Conservation (phyloP, 1,284 basidiomycete genomes). For the Puccinia polysora region DNA sequence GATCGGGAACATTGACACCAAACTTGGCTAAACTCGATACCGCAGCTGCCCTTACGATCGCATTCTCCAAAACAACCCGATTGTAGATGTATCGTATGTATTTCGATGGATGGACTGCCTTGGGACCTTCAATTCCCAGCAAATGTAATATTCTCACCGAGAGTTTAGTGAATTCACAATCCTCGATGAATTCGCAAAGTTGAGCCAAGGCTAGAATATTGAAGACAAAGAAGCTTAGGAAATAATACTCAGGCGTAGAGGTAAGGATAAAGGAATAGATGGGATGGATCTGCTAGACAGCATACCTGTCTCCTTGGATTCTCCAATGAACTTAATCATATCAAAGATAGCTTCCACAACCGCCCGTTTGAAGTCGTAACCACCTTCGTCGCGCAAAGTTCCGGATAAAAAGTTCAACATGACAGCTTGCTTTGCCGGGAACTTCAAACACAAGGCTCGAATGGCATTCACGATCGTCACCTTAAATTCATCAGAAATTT, state of each 20-base stretch:
- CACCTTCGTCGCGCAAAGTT: conserved; percentile 91
- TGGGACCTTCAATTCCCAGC: conserved; percentile 91
- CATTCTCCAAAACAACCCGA: conserved; percentile 96
- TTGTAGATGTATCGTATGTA: conserved; percentile 99
- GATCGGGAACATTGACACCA: conserved; percentile 78
- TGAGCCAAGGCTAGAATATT: conserved; percentile 77
- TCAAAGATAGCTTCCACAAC: conserved; percentile 99
- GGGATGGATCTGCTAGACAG: too few relatives aligned
- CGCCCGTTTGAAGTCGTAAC: conserved; percentile 98
- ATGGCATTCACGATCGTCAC: conserved; percentile 99
- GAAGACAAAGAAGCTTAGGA: not conserved
- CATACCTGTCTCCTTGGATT: conserved; percentile 79
- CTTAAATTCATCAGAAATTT: conserved; percentile 99
- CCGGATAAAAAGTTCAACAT: conserved; percentile 94
- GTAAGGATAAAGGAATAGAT: not conserved
- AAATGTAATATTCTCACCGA: conserved; percentile 94
- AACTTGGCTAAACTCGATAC: conserved; percentile 94
- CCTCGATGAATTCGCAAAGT: conserved; percentile 99
- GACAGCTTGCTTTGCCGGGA: conserved; percentile 89
- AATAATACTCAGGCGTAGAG: not conserved
- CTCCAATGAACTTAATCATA: conserved; percentile 96
- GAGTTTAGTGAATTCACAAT: conserved; percentile 99
- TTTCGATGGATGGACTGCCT: conserved; percentile 89
- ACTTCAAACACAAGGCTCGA: conserved; percentile 95
- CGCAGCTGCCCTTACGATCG: conserved; percentile 93